Conservation (phyloP, 2,329 filamentous ascomycete genomes). For the Ophiocordyceps australis region DNA sequence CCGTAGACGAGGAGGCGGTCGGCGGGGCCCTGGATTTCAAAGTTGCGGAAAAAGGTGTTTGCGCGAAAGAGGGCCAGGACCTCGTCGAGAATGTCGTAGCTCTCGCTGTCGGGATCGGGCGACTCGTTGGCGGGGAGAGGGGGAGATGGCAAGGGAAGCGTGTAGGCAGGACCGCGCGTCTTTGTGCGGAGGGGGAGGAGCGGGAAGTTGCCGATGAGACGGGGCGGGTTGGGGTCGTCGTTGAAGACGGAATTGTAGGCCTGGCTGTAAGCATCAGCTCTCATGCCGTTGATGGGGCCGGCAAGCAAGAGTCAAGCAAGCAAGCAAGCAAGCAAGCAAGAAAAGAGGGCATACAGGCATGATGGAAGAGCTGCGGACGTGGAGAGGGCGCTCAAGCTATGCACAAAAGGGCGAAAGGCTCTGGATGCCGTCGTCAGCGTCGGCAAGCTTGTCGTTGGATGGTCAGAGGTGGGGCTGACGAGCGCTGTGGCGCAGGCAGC, state of each 20-base stretch:
- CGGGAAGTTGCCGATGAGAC: conserved; percentile 72
- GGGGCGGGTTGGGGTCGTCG: conserved; percentile 50
- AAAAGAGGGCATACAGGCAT: too few relatives aligned
- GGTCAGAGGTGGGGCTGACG: too few relatives aligned
- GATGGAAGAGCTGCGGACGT: too few relatives aligned
- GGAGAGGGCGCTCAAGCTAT: too few relatives aligned
- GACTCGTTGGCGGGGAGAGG: conserved; percentile 41
- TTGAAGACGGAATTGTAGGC: conserved; percentile 98
- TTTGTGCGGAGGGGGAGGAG: conserved; percentile 87
- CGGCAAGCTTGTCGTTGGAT: too few relatives aligned
- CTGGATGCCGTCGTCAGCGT: too few relatives aligned
- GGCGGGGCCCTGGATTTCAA: conserved; percentile 92
- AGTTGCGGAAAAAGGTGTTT: conserved; percentile 98
- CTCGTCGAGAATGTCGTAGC: conserved; percentile 94
- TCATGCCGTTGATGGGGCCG: too few relatives aligned
- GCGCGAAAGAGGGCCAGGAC: conserved; percentile 83
- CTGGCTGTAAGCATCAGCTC: too few relatives aligned
- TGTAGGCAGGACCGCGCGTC: conserved; percentile 87
- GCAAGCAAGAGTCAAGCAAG: too few relatives aligned
- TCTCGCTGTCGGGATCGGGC: conserved; percentile 72
- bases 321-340: too few relatives aligned
- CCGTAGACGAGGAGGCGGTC: conserved; percentile 93
- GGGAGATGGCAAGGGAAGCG: conserved; percentile 43
- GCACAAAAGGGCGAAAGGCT: too few relatives aligned
- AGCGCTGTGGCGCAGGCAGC: too few relatives aligned